These are phyloP conservation scores for Crucihimalaya himalaica DNA, from an alignment of 345 rosid genomes.

Conservation along the genomic window DNA sequence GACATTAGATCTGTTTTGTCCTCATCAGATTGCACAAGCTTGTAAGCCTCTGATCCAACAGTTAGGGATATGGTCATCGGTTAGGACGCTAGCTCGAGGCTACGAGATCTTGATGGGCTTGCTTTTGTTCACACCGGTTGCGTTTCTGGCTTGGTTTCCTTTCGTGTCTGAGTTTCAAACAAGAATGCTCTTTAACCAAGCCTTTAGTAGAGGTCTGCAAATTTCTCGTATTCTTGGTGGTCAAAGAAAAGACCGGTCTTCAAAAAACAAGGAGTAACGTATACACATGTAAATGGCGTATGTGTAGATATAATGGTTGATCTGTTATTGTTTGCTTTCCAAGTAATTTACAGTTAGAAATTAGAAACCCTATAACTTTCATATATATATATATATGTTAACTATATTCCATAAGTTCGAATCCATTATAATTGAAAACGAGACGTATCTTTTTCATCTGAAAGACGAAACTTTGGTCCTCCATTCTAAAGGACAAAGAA, in stretches of 20 bases:
- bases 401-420: background rate
- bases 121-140: slow-evolving; percentile 80
- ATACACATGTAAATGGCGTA: background rate
- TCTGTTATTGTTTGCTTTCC: slow-evolving; percentile 3
- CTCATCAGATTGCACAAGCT: slow-evolving; percentile 78
- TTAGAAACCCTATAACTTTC: background rate
- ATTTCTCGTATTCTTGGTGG: slow-evolving; percentile 91
- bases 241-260: slow-evolving; percentile 62
- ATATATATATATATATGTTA: background rate
- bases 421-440: background rate
- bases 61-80: slow-evolving; percentile 71
- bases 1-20: background rate
- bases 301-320: slow-evolving; percentile 11
- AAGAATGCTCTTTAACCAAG: slow-evolving; percentile 91
- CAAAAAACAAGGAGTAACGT: slow-evolving; percentile 59
- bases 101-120: slow-evolving; percentile 77
- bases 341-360: slow-evolving; percentile 9
- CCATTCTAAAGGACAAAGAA: background rate
- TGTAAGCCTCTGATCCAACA: slow-evolving; percentile 59
- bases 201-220: slow-evolving; percentile 90
- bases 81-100: slow-evolving; percentile 68
- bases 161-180: slow-evolving; percentile 88
- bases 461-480: background rate
- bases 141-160: slow-evolving; percentile 93
- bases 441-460: slow-evolving; percentile 11